These are phyloP conservation scores for Cyclotella atomus DNA, from an alignment of 108 stramenopile genomes.

Conservation along the genomic window DNA sequence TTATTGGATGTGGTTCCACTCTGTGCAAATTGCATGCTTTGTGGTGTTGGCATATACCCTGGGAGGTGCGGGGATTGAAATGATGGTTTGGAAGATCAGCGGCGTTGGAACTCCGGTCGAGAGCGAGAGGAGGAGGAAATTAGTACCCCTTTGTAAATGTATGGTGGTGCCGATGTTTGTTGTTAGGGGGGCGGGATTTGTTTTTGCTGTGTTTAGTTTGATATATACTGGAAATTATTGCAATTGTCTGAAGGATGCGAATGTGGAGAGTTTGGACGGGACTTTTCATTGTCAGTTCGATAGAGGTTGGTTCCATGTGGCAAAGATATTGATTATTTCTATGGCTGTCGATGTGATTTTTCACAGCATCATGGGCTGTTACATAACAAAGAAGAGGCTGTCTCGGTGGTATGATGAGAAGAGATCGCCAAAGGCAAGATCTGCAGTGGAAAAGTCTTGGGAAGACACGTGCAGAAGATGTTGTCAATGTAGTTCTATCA, in stretches of 20 bases:
- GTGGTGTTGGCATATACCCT: conserved; percentile 10
- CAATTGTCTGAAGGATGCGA: conserved; percentile 5
- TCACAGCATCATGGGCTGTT: conserved; percentile 7
- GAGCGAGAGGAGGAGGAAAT: conserved; percentile 10
- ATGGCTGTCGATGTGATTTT: conserved; percentile 24
- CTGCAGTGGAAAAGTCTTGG: conserved; percentile 54
- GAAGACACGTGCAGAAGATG: conserved; percentile 34
- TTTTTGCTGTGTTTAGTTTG: conserved; percentile 5
- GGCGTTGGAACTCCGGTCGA: conserved; percentile 37
- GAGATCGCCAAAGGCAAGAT: neutral
- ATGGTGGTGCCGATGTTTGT: conserved; percentile 29
- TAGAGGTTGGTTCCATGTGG: conserved; percentile 3
- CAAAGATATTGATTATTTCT: conserved; percentile 16
- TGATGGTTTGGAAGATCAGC: conserved; percentile 20
- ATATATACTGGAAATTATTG: conserved; percentile 14
- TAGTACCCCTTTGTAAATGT: conserved; percentile 34
- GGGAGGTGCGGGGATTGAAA: conserved; percentile 11
- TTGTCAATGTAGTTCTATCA: conserved; percentile 63
- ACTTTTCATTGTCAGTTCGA: neutral
- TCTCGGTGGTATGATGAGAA: conserved; percentile 1
- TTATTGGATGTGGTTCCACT: conserved; percentile 16
- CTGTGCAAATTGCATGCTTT: neutral
- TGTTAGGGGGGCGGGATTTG: conserved; percentile 10
- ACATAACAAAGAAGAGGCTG: conserved; percentile 13
- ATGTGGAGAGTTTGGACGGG: neutral